phyloP scores from a whole-genome alignment of 345 rosid species.

The Boechera stricta region DNA sequence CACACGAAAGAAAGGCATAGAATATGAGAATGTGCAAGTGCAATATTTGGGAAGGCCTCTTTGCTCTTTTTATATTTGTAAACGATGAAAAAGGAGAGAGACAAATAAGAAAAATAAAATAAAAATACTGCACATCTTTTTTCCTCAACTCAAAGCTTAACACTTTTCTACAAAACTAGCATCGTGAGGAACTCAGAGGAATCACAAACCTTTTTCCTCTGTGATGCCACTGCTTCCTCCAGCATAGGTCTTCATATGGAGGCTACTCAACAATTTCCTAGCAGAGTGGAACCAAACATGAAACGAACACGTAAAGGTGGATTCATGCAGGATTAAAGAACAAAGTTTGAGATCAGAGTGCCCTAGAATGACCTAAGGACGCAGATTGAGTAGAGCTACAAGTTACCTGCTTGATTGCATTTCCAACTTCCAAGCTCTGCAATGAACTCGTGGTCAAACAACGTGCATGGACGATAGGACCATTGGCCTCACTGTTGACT shows the following conservation, averaged over 20 bases:
- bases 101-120: background rate
- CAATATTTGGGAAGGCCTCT: slow-evolving; percentile 31
- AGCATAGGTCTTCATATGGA: slow-evolving; percentile 21
- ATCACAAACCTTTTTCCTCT: slow-evolving; percentile 43
- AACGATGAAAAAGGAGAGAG: slow-evolving; percentile 22
- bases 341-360: slow-evolving; percentile 2
- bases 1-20: slow-evolving; percentile 30
- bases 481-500: slow-evolving; percentile 44
- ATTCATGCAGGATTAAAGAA: slow-evolving; percentile 21
- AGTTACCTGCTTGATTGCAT: slow-evolving; percentile 66
- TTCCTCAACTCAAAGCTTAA: slow-evolving; percentile 31
- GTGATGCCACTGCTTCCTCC: slow-evolving; percentile 36
- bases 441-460: slow-evolving; percentile 62
- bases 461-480: slow-evolving; percentile 69
- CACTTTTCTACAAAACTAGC: slow-evolving; percentile 47
- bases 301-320: slow-evolving; percentile 9
- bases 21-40: slow-evolving; percentile 29
- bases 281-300: slow-evolving; percentile 26
- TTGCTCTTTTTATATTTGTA: slow-evolving; percentile 40
- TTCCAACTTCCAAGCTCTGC: slow-evolving; percentile 58
- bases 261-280: slow-evolving; percentile 41
- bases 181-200: slow-evolving; percentile 34
- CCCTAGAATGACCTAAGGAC: background rate
- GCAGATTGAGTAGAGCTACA: slow-evolving; percentile 3
- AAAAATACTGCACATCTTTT: slow-evolving; percentile 41